Percentiles rank a stretch among this genome's conserved stretches.
Evolutionary conservation across 495 filamentous ascomycete genomes (phyloP).

Genomic region (Oidiodendron maius): DNA sequence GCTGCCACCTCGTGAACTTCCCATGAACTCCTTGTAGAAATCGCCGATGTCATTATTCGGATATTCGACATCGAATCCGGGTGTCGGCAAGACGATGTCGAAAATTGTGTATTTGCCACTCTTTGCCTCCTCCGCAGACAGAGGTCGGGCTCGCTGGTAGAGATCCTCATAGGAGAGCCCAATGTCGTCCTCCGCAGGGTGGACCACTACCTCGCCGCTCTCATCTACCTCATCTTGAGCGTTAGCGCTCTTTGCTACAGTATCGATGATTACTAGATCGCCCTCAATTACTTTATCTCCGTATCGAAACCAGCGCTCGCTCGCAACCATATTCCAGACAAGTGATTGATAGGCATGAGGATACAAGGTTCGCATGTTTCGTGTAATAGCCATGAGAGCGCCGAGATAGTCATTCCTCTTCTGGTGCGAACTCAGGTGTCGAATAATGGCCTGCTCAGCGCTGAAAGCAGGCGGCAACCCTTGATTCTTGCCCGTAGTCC

Average conservation of each 20-base stretch:
- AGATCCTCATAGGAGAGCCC: constrained; percentile 47
- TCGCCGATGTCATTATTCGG: constrained; percentile 74
- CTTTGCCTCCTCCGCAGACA: constrained; percentile 71
- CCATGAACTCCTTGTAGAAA: constrained; percentile 83
- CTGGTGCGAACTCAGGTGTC: constrained; percentile 49
- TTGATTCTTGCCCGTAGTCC: constrained; percentile 44
- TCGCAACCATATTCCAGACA: constrained; percentile 83
- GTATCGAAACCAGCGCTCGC: constrained; percentile 69
- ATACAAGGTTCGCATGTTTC: constrained; percentile 85
- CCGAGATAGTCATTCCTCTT: constrained; percentile 62
- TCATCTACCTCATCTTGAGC: constrained; percentile 43
- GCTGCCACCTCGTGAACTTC: constrained; percentile 61
- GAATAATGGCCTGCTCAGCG: constrained; percentile 72
- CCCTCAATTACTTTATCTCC: constrained; percentile 71
- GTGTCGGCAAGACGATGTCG: constrained; percentile 90
- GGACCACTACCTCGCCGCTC: constrained; percentile 62
- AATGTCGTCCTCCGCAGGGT: constrained; percentile 50
- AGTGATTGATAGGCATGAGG: constrained; percentile 92
- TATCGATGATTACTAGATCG: constrained; percentile 71
- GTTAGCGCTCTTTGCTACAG: constrained; percentile 39
- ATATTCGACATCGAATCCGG: constrained; percentile 85
- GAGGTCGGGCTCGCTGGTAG: constrained; percentile 67
- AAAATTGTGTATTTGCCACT: constrained; percentile 76
- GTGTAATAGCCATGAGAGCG: constrained; percentile 67
- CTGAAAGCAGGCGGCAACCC: constrained; percentile 75